Base-by-base conservation (phyloP, 805 yeast species). In the Ogataea trehaloabstinens region DNA sequence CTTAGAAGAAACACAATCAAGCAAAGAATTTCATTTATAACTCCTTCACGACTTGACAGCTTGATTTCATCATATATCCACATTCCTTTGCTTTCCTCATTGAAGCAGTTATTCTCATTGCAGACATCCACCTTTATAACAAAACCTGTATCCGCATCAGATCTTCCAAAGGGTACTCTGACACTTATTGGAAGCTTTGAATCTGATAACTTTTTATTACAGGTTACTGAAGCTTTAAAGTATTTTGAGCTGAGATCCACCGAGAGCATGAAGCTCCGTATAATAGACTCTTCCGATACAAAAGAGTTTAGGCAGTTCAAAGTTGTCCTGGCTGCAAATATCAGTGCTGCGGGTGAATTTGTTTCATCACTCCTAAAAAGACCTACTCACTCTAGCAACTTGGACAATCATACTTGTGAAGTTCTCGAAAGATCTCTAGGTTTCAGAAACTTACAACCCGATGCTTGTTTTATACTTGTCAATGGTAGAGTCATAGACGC, bases 121-220 rank as follows among this genome's bases (percentile, higher is more conserved):
- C 19, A 34, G 4, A 30, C 7, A 11, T 30, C 19, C 19, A 22
- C 22, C 8, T 7, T 19, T 6, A 11, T 19, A 17, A 30, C 22
- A 7, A 30, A 18, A n/a, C 11, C 16, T 6, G 21, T 16, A 10
- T 19, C 33, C 12, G 7, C 16, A 18, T 17, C 22, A 8, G 17
- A 27, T n/a, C 17, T 16, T 7, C 7, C 30, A 11, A 11, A 8
- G 8, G 13, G 48, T 8, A 55, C 66, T 1, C 31, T 80, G 6
- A 79, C 87, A 60, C 47, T 84, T 8, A 66, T 80, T 37, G 93
- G 86, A 25, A 76, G 80, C 49, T 71, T 82, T 40, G 60, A 65
- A 19, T 51, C 67, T 2, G 21, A 46, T 2, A 31, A 52, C 4
- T 63, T 73, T 6, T 48, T 72, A 20, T 44, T 60, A 4, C 86